Conservation (phyloP, 768 basidiomycete genomes). For the Lactifluus piperatus region DNA sequence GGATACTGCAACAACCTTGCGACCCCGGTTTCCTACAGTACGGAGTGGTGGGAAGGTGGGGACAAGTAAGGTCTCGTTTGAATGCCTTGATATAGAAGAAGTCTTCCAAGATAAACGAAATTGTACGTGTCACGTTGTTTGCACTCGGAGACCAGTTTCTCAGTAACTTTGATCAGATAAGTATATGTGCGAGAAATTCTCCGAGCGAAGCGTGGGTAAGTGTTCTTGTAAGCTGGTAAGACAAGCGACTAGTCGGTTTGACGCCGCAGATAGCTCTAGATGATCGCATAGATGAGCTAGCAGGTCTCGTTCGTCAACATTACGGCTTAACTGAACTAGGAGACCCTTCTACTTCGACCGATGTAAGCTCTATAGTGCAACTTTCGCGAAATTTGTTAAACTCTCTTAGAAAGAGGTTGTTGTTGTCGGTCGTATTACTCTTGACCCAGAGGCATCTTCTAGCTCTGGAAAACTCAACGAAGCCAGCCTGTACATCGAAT, state of each 20-base stretch:
- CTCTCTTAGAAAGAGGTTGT: constrained; percentile 28
- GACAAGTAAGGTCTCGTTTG: constrained; percentile 7
- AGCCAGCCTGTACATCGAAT: constrained; percentile 67
- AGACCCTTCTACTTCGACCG: constrained; percentile 57
- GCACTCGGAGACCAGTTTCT: not conserved
- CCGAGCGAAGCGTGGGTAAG: constrained; percentile 74
- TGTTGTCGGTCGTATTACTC: constrained; percentile 25
- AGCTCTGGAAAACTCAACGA: constrained; percentile 61
- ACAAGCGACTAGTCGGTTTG: not conserved
- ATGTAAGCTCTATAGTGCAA: constrained; percentile 29
- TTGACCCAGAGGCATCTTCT: constrained; percentile 54
- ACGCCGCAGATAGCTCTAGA: constrained; percentile 53
- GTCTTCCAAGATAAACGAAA: constrained; percentile 34
- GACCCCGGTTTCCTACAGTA: not conserved
- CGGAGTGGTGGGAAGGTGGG: not conserved
- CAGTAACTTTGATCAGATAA: constrained; percentile 37
- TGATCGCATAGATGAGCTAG: constrained; percentile 79
- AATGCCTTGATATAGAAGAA: constrained; percentile 13
- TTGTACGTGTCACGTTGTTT: constrained; percentile 37
- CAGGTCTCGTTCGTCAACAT: constrained; percentile 57
- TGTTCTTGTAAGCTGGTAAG: not conserved
- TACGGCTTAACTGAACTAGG: constrained; percentile 69
- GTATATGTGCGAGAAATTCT: constrained; percentile 92
- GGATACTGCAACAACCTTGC: not conserved
- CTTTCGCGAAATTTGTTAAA: not conserved